Percentiles rank a stretch among this genome's conserved stretches.
These are phyloP conservation scores for Rhizopus arrhizus DNA, from an alignment of 371 early-diverging fungal genomes.

Conservation along the genomic window DNA sequence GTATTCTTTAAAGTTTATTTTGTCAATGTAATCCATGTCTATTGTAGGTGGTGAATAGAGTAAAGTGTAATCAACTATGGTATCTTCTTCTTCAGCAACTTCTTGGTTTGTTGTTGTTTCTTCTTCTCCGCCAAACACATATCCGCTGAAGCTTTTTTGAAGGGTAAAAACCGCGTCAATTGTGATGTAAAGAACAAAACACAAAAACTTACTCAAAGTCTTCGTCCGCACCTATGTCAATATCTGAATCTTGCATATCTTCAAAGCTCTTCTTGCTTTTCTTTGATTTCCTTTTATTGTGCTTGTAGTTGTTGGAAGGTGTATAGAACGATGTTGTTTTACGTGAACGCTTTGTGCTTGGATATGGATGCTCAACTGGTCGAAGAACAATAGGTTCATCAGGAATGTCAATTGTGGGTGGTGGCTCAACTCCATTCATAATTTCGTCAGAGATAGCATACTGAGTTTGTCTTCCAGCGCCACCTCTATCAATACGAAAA, in stretches of 20 bases:
- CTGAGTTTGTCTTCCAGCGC: conserved; percentile 42
- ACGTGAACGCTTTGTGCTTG: conserved; percentile 37
- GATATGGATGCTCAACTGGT: conserved; percentile 32
- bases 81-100: conserved; percentile 38
- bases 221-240: conserved; percentile 26
- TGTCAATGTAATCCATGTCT: conserved; percentile 43
- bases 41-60: conserved; percentile 38
- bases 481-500: conserved; percentile 47
- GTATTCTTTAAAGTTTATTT: conserved; percentile 44
- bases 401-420: conserved; percentile 42
- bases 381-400: conserved; percentile 48
- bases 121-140: conserved; percentile 34
- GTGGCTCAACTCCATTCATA: conserved; percentile 36
- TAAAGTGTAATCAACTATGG: conserved; percentile 45
- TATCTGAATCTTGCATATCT: conserved; percentile 17
- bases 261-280: conserved; percentile 15
- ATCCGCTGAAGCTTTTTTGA: conserved; percentile 12
- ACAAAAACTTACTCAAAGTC: conserved; percentile 39
- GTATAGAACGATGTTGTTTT: conserved; percentile 34
- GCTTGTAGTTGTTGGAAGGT: conserved; percentile 9
- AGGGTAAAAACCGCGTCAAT: background rate
- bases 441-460: conserved; percentile 49
- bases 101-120: conserved; percentile 2
- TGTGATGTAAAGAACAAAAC: background rate
- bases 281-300: conserved; percentile 3